Conservation (phyloP, 495 filamentous ascomycete genomes). For the Aspergillus taichungensis region DNA sequence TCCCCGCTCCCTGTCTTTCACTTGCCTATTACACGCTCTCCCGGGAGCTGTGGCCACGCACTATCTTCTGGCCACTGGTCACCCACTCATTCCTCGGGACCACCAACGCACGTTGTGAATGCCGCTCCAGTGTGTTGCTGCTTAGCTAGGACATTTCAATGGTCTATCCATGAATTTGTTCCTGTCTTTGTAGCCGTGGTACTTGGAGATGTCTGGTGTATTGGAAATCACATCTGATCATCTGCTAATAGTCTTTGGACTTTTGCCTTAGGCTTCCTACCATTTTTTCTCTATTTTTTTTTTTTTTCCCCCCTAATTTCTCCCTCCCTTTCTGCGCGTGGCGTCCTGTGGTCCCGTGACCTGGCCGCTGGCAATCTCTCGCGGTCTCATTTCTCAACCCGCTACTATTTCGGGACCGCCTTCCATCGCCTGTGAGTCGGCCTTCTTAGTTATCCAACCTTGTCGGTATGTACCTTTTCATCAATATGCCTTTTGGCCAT, state of each 20-base stretch:
- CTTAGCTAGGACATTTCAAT: constrained; percentile 2
- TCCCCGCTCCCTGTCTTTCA: constrained; percentile 1
- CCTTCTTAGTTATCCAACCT: constrained; percentile 39
- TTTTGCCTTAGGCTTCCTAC: constrained; percentile 1
- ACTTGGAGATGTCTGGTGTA: too few species aligned
- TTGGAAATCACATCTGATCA: not conserved
- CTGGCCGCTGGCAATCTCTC: constrained; percentile 18
- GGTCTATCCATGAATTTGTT: constrained; percentile 14
- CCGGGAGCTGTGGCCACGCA: constrained; percentile 31
- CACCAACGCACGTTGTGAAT: constrained; percentile 12
- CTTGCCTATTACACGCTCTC: constrained; percentile 11
- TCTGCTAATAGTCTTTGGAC: constrained; percentile 15
- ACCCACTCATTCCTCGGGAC: constrained; percentile 14
- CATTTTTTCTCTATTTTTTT: constrained; percentile 1
- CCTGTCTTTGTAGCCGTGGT: not conserved
- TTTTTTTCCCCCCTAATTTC: not conserved
- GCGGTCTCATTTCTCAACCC: constrained; percentile 16
- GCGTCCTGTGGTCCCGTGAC: constrained; percentile 33
- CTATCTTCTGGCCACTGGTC: constrained; percentile 13
- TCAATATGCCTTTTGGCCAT: constrained; percentile 7
- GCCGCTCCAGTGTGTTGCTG: constrained; percentile 14
- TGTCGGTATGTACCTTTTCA: constrained; percentile 36
- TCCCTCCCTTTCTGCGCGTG: constrained; percentile 18
- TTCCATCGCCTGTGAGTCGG: constrained; percentile 37
- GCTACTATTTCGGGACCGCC: constrained; percentile 35